phyloP scores from a whole-genome alignment of 306 rosid species.

The Dryas alaskensis region DNA sequence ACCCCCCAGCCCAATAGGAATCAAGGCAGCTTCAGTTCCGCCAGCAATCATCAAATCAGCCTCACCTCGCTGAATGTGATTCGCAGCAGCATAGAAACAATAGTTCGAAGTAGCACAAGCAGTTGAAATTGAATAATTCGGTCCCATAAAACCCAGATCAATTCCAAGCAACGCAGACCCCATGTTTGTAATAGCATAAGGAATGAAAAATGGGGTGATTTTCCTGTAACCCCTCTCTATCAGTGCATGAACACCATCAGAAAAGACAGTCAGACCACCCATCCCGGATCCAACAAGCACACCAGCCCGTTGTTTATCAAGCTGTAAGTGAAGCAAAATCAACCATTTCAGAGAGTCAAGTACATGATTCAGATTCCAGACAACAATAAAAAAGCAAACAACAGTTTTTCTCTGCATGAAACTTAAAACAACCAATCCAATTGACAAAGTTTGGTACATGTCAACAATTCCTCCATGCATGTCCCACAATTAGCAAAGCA shows the following conservation, averaged over 20 bases:
- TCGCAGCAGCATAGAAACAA: conserved; percentile 93
- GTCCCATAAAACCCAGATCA: conserved; percentile 96
- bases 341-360: neutral
- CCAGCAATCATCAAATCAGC: conserved; percentile 98
- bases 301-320: conserved; percentile 81
- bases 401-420: too few relatives aligned
- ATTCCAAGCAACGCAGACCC: conserved; percentile 93
- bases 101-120: conserved; percentile 98
- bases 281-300: conserved; percentile 94
- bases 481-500: neutral
- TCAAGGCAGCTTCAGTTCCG: conserved; percentile 94
- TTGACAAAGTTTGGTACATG: neutral
- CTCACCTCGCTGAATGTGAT: conserved; percentile 97
- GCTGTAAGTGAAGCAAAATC: conserved; percentile 41
- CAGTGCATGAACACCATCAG: conserved; percentile 75
- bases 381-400: too few relatives aligned
- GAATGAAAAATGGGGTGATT: conserved; percentile 90
- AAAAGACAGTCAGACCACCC: conserved; percentile 90
- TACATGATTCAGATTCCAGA: neutral
- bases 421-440: neutral
- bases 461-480: conserved; percentile 11
- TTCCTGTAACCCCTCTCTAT: conserved; percentile 87
- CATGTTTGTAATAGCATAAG: conserved; percentile 93
- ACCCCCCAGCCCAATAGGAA: conserved; percentile 94
- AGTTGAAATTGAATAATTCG: conserved; percentile 90